Base-by-base conservation (phyloP, 768 basidiomycete species). In the Auricularia sp. region DNA sequence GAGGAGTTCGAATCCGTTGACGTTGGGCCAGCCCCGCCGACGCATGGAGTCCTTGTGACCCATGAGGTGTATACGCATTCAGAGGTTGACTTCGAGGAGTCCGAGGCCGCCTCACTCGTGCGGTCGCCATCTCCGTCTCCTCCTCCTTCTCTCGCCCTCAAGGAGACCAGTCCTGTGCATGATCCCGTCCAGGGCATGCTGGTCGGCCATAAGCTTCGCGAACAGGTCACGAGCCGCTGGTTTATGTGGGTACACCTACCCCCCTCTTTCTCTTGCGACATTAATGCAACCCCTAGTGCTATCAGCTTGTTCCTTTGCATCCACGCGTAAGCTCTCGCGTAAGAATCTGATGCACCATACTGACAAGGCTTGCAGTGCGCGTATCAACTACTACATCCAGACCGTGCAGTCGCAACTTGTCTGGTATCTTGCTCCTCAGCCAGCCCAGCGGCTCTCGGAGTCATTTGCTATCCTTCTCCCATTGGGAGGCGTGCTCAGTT, bases 381-480 rank as follows among this genome's bases (percentile, higher is more conserved):
- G 76, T 3, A 77, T 75, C 69, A 77, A 77, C 67, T 77, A 70
- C 68, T 74, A 72, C 64, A 71, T 77, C 36, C 71, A 72, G 51
- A 74, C 75, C 11, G 73, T 73, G 23, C 66, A 67, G 39, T 65
- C 68, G 14, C 75, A 76, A 65, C 69, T 77, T 8, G 59, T 69
- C 33, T 74, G 67, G 63, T 77, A 73, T 64, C 71, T 75, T 3
- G 70, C 70, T 18, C 14, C 29, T 14, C 10, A 6, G 23, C 67
- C 71, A 44, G 75, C 75, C 4, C 68, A 73, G 36, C 64, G 58
- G 11, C 66, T 77, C 36, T 71, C 73, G 0, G 71, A 70, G 65
- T 69, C 72, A 2, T 77, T 77, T 69, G 74, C 74, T 35, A 66
- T 75, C 53, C 70, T 77, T 7, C 72, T 77, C 3, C 76, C 76